Evolutionary conservation across 1,284 basidiomycete genomes (phyloP), one percentile per base, ranked within the genome.

Genomic region (Sphagnurus paluster): DNA sequence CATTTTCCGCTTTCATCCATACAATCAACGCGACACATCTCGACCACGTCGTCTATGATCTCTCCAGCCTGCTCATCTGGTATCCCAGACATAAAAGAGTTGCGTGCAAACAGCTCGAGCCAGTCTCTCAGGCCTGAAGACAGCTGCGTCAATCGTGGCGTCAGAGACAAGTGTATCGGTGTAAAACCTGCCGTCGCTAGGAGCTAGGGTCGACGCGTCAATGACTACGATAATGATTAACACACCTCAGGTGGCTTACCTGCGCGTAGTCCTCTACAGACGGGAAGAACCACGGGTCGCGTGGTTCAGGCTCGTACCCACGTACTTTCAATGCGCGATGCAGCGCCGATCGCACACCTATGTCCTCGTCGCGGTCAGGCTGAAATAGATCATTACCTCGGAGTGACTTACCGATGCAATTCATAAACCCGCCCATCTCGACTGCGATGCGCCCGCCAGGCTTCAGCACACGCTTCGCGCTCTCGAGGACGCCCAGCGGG

Each of bases 281-380:
- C 1, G 91, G 90, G 58, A 90, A 93, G 66, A 82, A 91, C 89
- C 89, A 93, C 0, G 90, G 90, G 59, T 93, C 90, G 28, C 80
- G 61, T 5, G 63, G 54, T 2, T 64, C 59, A 4, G 87, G 79
- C 58, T 91, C 73, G 39, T 80, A 64, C 0, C 85, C 85, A 14
- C 74, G 70, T n/a, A 66, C 65, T 39, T 65, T 67, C 28, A 86
- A 62, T 0, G 76, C 81, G 9, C 72, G 60, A 54, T 90, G 74
- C 5, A 93, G 58, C 1, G 80, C 79, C 8, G 69, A 65, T 41
- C 89, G 69, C 10, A 91, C 65, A 2, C 86, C 87, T 87, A 29
- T 4, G 11, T 45, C 4, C 48, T 25, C n/a, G n/a, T n/a, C n/a
- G n/a, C n/a, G n/a, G n/a, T n/a, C n/a, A 37, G 38, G 20, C 24